These are phyloP conservation scores for Phytophthora foliorum DNA, from an alignment of 352 stramenopile genomes.

Conservation along the genomic window DNA sequence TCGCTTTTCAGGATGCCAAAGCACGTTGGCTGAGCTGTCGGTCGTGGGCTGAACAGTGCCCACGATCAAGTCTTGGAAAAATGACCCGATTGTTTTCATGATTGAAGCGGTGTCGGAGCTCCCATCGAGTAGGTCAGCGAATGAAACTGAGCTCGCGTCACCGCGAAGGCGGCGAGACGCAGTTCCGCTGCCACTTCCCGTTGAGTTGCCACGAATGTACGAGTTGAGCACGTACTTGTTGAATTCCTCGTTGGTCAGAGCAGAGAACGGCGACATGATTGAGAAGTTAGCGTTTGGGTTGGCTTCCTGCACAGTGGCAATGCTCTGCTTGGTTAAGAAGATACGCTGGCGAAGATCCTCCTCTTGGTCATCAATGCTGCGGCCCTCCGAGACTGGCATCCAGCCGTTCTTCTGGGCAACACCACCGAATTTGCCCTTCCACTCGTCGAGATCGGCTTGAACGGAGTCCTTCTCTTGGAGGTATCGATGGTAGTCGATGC, in stretches of 20 bases:
- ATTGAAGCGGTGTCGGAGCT: conserved; percentile 20
- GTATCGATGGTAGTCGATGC: conserved; percentile 61
- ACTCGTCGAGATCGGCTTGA: conserved; percentile 49
- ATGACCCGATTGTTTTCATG: conserved; percentile 12
- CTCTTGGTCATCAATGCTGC: conserved; percentile 48
- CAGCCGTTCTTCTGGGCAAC: conserved; percentile 45
- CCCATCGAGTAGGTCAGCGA: not conserved
- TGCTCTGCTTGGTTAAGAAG: conserved; percentile 54
- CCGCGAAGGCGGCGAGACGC: conserved; percentile 26
- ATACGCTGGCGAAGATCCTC: conserved; percentile 62
- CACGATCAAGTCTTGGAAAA: conserved; percentile 25
- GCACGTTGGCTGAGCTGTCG: conserved; percentile 25
- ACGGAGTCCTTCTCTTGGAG: conserved; percentile 47
- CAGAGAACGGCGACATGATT: conserved; percentile 62
- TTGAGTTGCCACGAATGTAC: conserved; percentile 42
- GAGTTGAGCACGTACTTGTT: conserved; percentile 49
- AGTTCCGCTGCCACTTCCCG: conserved; percentile 11
- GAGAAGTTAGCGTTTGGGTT: conserved; percentile 65
- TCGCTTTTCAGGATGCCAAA: conserved; percentile 21
- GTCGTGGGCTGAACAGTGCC: conserved; percentile 17
- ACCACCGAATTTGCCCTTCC: conserved; percentile 45
- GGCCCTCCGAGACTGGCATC: conserved; percentile 44
- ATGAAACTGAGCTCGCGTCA: conserved; percentile 14
- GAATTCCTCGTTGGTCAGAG: conserved; percentile 57
- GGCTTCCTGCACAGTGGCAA: conserved; percentile 40